phyloP scores from a whole-genome alignment of 2,329 filamentous ascomycete genomes.

The Myrmaecium sp. region DNA sequence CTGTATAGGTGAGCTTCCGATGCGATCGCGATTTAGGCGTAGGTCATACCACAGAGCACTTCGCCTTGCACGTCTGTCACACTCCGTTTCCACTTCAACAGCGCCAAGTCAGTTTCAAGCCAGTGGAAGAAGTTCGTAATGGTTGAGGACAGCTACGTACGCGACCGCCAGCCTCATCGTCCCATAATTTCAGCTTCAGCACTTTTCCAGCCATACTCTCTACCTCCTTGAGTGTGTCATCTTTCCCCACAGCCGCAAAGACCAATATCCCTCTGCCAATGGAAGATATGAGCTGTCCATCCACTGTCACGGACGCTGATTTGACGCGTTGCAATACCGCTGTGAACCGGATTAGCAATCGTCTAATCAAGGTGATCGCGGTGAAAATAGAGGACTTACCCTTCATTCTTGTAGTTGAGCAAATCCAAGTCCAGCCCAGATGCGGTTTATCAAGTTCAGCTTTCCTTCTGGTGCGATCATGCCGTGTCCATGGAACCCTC shows the following conservation, averaged over 20 bases:
- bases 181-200: conserved; percentile 81
- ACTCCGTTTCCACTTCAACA: conserved; percentile 71
- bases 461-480: no score
- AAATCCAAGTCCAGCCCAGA: no score
- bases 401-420: no score
- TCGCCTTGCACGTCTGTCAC: conserved; percentile 82
- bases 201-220: conserved; percentile 73
- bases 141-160: conserved; percentile 36
- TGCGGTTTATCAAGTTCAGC: no score
- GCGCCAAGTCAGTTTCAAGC: conserved; percentile 6
- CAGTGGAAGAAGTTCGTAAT: no score
- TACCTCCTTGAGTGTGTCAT: conserved; percentile 78
- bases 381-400: conserved; percentile 4
- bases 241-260: conserved; percentile 77
- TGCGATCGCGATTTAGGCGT: no score
- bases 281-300: conserved; percentile 73
- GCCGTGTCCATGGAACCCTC: no score
- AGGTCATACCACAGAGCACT: conserved; percentile 69
- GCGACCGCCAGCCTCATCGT: conserved; percentile 54
- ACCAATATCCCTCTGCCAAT: conserved; percentile 84
- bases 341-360: conserved; percentile 22
- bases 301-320: conserved; percentile 88
- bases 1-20: conserved; percentile 29
- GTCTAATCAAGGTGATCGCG: neutral
- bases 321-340: conserved; percentile 87